Percentiles rank a stretch among this genome's conserved stretches.
Conservation (phyloP, 1,284 basidiomycete species). For the Marasmius sp. region DNA sequence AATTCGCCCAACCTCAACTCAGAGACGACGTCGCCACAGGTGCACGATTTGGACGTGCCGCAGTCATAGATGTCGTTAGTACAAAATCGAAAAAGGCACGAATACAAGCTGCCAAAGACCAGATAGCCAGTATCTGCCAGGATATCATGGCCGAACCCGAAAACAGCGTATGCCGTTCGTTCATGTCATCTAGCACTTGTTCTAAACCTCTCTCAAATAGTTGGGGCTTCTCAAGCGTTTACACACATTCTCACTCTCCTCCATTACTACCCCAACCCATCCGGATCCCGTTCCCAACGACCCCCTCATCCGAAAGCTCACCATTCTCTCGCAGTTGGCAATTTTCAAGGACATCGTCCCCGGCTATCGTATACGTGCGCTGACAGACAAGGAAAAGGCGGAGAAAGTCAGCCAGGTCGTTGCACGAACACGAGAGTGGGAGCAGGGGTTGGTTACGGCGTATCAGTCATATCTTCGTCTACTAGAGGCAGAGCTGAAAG, state of each 20-base stretch:
- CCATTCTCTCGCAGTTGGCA: slow-evolving; percentile 88
- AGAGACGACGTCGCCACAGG: slow-evolving; percentile 74
- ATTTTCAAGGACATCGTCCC: slow-evolving; percentile 97
- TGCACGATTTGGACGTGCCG: slow-evolving; percentile 78
- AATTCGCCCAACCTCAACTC: slow-evolving; percentile 15
- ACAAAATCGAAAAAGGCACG: slow-evolving; percentile 67
- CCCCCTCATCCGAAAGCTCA: slow-evolving; percentile 80
- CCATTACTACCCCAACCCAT: slow-evolving; percentile 67
- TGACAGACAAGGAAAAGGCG: slow-evolving; percentile 88
- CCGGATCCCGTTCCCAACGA: slow-evolving; percentile 77
- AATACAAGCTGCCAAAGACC: slow-evolving; percentile 83
- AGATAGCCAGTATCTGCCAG: slow-evolving; percentile 86
- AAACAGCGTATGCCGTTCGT: slow-evolving; percentile 60
- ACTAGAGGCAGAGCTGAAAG: slow-evolving; percentile 86
- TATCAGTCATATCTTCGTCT: slow-evolving; percentile 89
- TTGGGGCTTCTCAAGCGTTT: slow-evolving; percentile 84
- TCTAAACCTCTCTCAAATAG: slow-evolving; percentile 36
- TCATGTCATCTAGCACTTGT: background rate
- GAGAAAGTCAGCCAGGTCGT: slow-evolving; percentile 97
- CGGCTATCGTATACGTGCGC: slow-evolving; percentile 83
- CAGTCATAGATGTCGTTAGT: slow-evolving; percentile 74
- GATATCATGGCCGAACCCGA: slow-evolving; percentile 87
- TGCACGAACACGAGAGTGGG: slow-evolving; percentile 88
- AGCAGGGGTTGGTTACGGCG: slow-evolving; percentile 89
- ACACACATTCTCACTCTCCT: slow-evolving; percentile 78